These are phyloP conservation scores for Pleurostoma richardsiae DNA, from an alignment of 2,329 filamentous ascomycete genomes.

Conservation along the genomic window DNA sequence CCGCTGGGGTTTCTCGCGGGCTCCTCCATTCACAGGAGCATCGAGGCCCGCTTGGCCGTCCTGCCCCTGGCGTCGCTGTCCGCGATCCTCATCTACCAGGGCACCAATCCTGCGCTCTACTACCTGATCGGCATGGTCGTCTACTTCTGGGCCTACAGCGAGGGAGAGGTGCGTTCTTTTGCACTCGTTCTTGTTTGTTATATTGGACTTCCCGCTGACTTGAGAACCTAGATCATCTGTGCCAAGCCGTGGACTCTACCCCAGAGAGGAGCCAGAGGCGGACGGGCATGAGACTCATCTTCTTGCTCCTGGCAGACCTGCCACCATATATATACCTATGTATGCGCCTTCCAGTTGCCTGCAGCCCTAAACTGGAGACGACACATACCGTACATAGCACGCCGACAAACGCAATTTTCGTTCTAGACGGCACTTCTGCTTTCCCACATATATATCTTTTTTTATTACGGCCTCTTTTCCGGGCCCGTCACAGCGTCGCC, in stretches of 20 bases:
- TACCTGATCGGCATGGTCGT: constrained; percentile 80
- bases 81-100: constrained; percentile 80
- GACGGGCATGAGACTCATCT: constrained; percentile 10
- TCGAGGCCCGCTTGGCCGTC: constrained; percentile 78
- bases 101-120: constrained; percentile 87
- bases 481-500: no score
- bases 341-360: no score
- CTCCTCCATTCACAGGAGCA: constrained; percentile 73
- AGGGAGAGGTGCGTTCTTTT: constrained; percentile 75
- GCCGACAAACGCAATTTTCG: no score
- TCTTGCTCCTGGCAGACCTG: not conserved
- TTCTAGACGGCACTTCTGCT: no score
- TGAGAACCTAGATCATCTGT: constrained; percentile 53
- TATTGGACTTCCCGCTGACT: constrained; percentile 1
- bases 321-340: not conserved
- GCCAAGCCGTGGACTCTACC: constrained; percentile 67
- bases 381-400: no score
- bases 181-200: not conserved
- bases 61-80: constrained; percentile 74
- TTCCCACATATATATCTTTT: no score
- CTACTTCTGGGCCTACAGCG: constrained; percentile 96
- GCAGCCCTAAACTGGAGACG: no score
- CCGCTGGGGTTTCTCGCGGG: constrained; percentile 75
- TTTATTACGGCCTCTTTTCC: no score
- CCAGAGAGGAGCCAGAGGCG: constrained; percentile 34